A percentile compares a stretch with the other conserved stretches of the same genome.
Evolutionary conservation across 345 rosid species (phyloP).

Genomic region (Sisymbrium irio): DNA sequence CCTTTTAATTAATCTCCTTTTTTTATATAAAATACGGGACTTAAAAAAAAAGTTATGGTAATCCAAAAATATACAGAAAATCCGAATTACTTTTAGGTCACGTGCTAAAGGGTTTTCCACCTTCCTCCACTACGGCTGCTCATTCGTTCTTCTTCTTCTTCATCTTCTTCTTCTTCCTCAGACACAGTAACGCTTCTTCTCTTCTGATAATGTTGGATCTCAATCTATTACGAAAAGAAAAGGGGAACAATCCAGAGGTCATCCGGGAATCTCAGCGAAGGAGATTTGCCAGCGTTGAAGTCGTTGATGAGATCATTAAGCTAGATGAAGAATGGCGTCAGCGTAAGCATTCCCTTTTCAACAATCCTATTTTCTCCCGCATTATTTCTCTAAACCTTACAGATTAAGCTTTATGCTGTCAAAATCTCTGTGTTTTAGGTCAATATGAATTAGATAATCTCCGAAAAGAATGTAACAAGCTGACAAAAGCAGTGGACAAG

Average conservation of each 20-base stretch:
- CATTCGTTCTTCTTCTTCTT: no score
- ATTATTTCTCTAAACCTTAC: neutral
- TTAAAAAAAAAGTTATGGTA: no score
- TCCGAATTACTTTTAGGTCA: no score
- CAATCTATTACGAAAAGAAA: conserved; percentile 70
- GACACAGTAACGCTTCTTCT: no score
- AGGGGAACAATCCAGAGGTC: conserved; percentile 67
- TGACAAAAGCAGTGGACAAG: conserved; percentile 66
- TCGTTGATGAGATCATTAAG: conserved; percentile 68
- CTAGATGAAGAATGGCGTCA: conserved; percentile 84
- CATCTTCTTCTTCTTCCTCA: no score
- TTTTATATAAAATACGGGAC: no score
- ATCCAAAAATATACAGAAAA: no score
- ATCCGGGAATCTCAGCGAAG: conserved; percentile 78
- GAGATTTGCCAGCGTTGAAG: conserved; percentile 57
- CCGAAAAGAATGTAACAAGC: conserved; percentile 66
- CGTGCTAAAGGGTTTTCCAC: no score
- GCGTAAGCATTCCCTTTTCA: conserved; percentile 35
- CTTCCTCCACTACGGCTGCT: no score
- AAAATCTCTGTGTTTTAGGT: conserved; percentile 38
- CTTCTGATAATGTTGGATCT: conserved; percentile 61
- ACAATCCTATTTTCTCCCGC: neutral
- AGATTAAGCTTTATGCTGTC: neutral
- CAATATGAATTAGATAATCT: conserved; percentile 65
- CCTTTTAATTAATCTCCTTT: no score